Percentiles rank a stretch among this genome's conserved stretches.
Evolutionary conservation across 2,329 filamentous ascomycete genomes (phyloP).

Genomic region (Cadophora sp.): DNA sequence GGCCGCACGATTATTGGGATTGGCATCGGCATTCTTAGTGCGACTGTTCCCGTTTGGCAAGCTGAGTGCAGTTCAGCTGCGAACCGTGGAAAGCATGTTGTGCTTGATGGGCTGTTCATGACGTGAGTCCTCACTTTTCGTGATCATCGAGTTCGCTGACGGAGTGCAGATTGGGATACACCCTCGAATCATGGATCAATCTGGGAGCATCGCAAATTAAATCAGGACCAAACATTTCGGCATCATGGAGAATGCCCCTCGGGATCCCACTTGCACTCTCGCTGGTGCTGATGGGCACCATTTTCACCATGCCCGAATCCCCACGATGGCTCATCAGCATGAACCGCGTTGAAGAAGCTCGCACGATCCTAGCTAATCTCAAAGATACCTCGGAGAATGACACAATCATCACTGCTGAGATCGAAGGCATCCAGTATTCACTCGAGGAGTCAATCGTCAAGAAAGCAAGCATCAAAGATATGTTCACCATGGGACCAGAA

Average conservation of each 20-base stretch:
- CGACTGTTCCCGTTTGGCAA: slow-evolving; percentile 50
- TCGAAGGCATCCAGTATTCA: slow-evolving; percentile 55
- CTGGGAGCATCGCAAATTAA: slow-evolving; percentile 49
- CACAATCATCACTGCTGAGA: slow-evolving; percentile 43
- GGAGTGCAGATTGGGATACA: slow-evolving; percentile 44
- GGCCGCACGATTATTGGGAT: slow-evolving; percentile 50
- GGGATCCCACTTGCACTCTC: slow-evolving; percentile 46
- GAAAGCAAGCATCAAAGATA: slow-evolving; percentile 49
- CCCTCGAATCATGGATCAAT: slow-evolving; percentile 53
- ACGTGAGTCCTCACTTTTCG: slow-evolving; percentile 15
- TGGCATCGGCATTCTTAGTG: slow-evolving; percentile 48
- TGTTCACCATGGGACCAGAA: slow-evolving; percentile 57
- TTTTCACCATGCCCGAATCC: slow-evolving; percentile 47
- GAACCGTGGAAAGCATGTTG: slow-evolving; percentile 52
- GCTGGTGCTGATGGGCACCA: slow-evolving; percentile 43
- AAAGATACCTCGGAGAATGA: slow-evolving; percentile 25
- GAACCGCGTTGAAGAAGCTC: slow-evolving; percentile 46
- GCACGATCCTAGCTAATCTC: slow-evolving; percentile 36
- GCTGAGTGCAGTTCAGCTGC: slow-evolving; percentile 48
- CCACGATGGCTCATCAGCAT: slow-evolving; percentile 46
- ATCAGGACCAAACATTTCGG: slow-evolving; percentile 32
- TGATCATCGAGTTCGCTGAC: background rate
- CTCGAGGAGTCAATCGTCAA: slow-evolving; percentile 53
- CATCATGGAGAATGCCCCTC: slow-evolving; percentile 46
- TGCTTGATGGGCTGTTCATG: slow-evolving; percentile 48